Percentiles rank a stretch among this genome's conserved stretches.
Evolutionary conservation across 805 yeast genomes (phyloP).

Genomic region (Osmozyma mogii): DNA sequence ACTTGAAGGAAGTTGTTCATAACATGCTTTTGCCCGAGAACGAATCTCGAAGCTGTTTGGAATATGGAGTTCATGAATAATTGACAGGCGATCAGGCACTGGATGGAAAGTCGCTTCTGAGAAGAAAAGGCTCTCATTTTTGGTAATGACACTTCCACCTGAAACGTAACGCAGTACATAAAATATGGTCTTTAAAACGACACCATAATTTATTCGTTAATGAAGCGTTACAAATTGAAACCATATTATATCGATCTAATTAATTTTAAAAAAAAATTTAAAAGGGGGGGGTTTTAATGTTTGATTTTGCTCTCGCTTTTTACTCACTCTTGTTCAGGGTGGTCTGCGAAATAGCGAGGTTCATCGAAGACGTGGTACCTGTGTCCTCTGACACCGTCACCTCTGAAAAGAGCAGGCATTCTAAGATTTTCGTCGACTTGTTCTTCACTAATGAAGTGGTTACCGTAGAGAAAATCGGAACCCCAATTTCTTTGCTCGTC

Average conservation of each 20-base stretch:
- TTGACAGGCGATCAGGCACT: slow-evolving; percentile 1
- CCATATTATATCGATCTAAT: no score
- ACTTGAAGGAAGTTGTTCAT: slow-evolving; percentile 25
- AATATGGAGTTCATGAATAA: slow-evolving; percentile 12
- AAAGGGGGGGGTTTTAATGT: no score
- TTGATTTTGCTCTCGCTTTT: no score
- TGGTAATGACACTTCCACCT: no score
- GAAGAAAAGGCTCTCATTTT: no score
- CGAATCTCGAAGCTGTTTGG: slow-evolving; percentile 9
- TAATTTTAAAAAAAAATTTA: no score
- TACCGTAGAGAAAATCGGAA: slow-evolving; percentile 41
- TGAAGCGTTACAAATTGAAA: no score
- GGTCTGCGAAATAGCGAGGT: slow-evolving; percentile 72
- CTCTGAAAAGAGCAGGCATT: slow-evolving; percentile 74
- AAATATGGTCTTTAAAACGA: no score
- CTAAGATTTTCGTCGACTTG: slow-evolving; percentile 53
- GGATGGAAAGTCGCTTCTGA: slow-evolving; percentile 1
- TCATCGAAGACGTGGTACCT: slow-evolving; percentile 90
- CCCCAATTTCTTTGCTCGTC: slow-evolving; percentile 25
- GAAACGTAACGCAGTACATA: no score
- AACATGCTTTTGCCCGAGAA: slow-evolving; percentile 14
- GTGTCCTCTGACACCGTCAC: slow-evolving; percentile 92
- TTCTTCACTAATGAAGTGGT: slow-evolving; percentile 47
- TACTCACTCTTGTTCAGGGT: no score
- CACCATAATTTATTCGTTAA: no score